Evolutionary conservation across 2,329 filamentous ascomycete genomes (phyloP).

Genomic region (Microdochium bolleyi): DNA sequence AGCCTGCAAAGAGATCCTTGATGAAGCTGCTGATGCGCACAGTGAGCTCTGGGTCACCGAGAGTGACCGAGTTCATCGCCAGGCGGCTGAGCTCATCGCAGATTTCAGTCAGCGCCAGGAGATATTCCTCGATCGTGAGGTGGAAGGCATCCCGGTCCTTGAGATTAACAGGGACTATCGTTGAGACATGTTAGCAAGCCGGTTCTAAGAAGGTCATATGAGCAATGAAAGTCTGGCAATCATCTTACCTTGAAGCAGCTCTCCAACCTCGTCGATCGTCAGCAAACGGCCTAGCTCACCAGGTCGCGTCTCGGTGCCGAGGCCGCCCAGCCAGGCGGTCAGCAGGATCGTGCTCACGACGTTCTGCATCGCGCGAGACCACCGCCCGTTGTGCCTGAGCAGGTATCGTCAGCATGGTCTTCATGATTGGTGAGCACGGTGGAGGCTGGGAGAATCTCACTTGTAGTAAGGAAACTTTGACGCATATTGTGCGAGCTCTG

Average conservation of each 20-base stretch:
- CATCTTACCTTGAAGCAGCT: slow-evolving; percentile 63
- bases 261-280: slow-evolving; percentile 81
- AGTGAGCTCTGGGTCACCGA: slow-evolving; percentile 80
- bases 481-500: slow-evolving; percentile 62
- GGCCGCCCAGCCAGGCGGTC: slow-evolving; percentile 72
- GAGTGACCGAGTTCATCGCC: slow-evolving; percentile 87
- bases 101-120: slow-evolving; percentile 77
- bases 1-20: slow-evolving; percentile 91
- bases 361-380: slow-evolving; percentile 78
- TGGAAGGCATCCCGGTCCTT: slow-evolving; percentile 89
- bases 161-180: slow-evolving; percentile 76
- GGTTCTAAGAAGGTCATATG: background rate
- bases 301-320: slow-evolving; percentile 44
- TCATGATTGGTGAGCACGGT: background rate
- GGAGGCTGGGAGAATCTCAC: slow-evolving; percentile 31
- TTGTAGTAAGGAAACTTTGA: slow-evolving; percentile 95
- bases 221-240: background rate
- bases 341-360: slow-evolving; percentile 53
- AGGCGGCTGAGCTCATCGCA: slow-evolving; percentile 87
- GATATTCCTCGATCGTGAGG: slow-evolving; percentile 93
- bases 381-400: slow-evolving; percentile 68
- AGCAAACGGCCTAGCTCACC: slow-evolving; percentile 59
- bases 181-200: slow-evolving; percentile 4
- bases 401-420: slow-evolving; percentile 1
- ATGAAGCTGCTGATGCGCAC: slow-evolving; percentile 85